Evolutionary conservation across 768 basidiomycete genomes (phyloP).

Genomic region (Pleurotus sapidus): DNA sequence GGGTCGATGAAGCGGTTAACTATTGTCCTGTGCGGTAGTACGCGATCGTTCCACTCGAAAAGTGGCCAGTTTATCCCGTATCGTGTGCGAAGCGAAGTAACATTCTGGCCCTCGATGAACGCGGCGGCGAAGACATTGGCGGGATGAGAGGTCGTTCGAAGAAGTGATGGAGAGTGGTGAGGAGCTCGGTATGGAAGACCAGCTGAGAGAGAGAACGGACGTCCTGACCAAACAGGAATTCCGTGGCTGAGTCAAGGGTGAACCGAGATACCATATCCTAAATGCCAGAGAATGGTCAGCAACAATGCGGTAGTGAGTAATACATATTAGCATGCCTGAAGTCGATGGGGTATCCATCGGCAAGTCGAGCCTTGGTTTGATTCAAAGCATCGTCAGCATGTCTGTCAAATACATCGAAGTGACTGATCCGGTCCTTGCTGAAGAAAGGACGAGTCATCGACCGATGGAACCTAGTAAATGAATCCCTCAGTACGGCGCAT

Average conservation of each 20-base stretch:
- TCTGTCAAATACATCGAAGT: conserved; percentile 61
- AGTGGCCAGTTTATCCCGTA: conserved; percentile 45
- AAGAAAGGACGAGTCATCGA: conserved; percentile 73
- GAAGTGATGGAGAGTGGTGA: conserved; percentile 20
- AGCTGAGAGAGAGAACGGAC: conserved; percentile 46
- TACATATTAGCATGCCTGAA: conserved; percentile 49
- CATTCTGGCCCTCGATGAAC: conserved; percentile 42
- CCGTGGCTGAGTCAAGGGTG: conserved; percentile 62
- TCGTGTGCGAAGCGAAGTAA: conserved; percentile 31
- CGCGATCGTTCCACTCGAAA: conserved; percentile 46
- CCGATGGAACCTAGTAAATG: conserved; percentile 23
- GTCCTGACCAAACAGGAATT: conserved; percentile 55
- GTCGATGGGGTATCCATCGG: conserved; percentile 49
- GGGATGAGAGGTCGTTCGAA: conserved; percentile 26
- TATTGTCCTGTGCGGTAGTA: conserved; percentile 36
- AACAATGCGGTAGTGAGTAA: no score
- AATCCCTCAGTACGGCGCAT: background rate
- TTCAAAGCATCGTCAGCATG: conserved; percentile 47
- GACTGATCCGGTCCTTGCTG: conserved; percentile 53
- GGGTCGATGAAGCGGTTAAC: conserved; percentile 50
- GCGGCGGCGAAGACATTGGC: conserved; percentile 45
- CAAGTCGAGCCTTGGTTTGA: conserved; percentile 40
- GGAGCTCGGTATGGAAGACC: conserved; percentile 45
- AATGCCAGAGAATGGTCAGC: background rate
- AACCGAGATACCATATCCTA: conserved; percentile 47